These are phyloP conservation scores for Kondoa subrosea DNA, from an alignment of 768 basidiomycete genomes.

Conservation along the genomic window DNA sequence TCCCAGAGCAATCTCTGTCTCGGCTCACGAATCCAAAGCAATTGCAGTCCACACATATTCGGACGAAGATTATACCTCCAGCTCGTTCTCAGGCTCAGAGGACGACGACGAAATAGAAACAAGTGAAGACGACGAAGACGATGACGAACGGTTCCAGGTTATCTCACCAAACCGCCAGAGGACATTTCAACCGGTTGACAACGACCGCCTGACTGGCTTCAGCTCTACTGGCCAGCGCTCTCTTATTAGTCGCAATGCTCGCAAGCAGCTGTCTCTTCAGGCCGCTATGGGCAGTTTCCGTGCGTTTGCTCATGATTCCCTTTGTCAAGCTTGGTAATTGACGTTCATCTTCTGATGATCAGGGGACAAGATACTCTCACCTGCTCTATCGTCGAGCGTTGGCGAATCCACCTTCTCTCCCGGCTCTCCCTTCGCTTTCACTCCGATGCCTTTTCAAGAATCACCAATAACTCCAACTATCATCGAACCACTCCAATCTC, in stretches of 20 bases:
- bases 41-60: no score
- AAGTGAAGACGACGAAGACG: background rate
- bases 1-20: no score
- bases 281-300: background rate
- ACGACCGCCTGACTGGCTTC: background rate
- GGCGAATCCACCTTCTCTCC: background rate
- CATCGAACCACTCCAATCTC: no score
- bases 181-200: background rate
- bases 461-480: background rate
- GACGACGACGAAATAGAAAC: background rate
- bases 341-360: background rate
- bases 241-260: background rate
- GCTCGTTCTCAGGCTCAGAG: background rate
- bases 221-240: background rate
- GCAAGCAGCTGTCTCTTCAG: background rate
- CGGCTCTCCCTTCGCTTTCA: background rate
- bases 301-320: background rate
- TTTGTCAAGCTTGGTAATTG: no score
- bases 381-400: background rate
- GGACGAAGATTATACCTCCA: background rate
- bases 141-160: background rate
- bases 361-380: background rate
- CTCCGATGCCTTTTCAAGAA: background rate
- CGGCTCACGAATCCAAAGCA: no score
- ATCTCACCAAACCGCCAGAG: background rate